These are phyloP conservation scores for Alternaria sp. DNA, from an alignment of 2,329 filamentous ascomycete genomes.

Conservation along the genomic window DNA sequence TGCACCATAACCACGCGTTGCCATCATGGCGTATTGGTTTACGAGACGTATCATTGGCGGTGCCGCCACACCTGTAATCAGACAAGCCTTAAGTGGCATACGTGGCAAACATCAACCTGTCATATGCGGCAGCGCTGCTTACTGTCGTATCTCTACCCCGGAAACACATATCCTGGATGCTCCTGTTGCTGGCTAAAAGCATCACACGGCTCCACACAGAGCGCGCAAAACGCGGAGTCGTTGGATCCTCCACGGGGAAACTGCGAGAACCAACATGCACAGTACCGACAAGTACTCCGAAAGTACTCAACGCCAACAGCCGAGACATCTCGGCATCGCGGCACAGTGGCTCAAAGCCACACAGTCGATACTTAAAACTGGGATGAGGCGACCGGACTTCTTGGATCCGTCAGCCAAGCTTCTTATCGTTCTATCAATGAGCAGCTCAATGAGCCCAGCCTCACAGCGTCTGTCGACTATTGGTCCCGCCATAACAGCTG, in stretches of 20 bases:
- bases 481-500: slow-evolving; percentile 9
- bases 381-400: slow-evolving; percentile 34
- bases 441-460: slow-evolving; percentile 14
- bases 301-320: slow-evolving; percentile 31
- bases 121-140: slow-evolving; percentile 10
- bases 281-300: slow-evolving; percentile 6
- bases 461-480: neutral
- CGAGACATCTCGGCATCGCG: slow-evolving; percentile 42
- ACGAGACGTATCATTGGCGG: slow-evolving; percentile 15
- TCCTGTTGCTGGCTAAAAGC: neutral
- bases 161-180: neutral
- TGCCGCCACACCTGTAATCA: slow-evolving; percentile 7
- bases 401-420: slow-evolving; percentile 48
- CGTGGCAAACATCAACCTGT: slow-evolving; percentile 18
- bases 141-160: slow-evolving; percentile 6
- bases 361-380: slow-evolving; percentile 21
- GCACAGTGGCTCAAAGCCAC: slow-evolving; percentile 25
- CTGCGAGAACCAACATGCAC: slow-evolving; percentile 4
- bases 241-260: slow-evolving; percentile 10
- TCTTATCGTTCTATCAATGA: slow-evolving; percentile 32
- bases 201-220: slow-evolving; percentile 3
- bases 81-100: slow-evolving; percentile 12
- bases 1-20: slow-evolving; percentile 5
- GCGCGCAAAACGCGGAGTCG: slow-evolving; percentile 3
- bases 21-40: neutral